These are phyloP conservation scores for Microbotryum saponariae DNA, from an alignment of 1,284 basidiomycete species.

Conservation along the genomic window DNA sequence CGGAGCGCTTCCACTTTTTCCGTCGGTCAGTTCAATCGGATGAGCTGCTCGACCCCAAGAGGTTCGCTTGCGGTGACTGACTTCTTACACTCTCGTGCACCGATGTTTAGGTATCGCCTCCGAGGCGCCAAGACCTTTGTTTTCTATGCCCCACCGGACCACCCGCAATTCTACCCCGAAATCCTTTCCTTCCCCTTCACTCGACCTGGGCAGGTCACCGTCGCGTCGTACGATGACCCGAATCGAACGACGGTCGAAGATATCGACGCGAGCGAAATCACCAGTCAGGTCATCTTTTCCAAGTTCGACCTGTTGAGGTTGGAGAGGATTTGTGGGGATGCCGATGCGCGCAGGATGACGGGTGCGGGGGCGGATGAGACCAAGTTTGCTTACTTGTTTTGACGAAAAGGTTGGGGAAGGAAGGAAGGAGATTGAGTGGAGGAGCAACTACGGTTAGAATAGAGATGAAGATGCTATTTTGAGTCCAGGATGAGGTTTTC, in stretches of 20 bases:
- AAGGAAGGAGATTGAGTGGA: no score
- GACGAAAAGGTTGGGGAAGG: no score
- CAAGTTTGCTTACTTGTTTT: slow-evolving; percentile 26
- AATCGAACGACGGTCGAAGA: slow-evolving; percentile 16
- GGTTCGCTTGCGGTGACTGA: slow-evolving; percentile 12
- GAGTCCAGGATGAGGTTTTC: no score
- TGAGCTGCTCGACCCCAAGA: not conserved
- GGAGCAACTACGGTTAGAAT: no score
- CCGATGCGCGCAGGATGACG: slow-evolving; percentile 28
- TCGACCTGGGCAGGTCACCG: slow-evolving; percentile 1
- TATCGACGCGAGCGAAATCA: slow-evolving; percentile 63
- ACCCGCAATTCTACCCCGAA: slow-evolving; percentile 85
- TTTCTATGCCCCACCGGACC: slow-evolving; percentile 86
- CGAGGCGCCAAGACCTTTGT: slow-evolving; percentile 84
- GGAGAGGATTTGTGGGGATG: slow-evolving; percentile 22
- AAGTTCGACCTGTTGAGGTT: slow-evolving; percentile 80
- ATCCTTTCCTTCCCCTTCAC: slow-evolving; percentile 78
- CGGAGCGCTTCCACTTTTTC: slow-evolving; percentile 97
- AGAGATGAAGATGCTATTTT: no score
- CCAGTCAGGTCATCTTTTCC: slow-evolving; percentile 68
- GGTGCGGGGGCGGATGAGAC: slow-evolving; percentile 9
- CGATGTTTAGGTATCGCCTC: slow-evolving; percentile 63
- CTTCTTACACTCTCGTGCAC: not conserved
- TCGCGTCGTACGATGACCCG: slow-evolving; percentile 42
- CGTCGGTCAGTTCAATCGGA: slow-evolving; percentile 52